Percentiles rank a stretch among this genome's conserved stretches.
These are phyloP conservation scores for Daldinia concentrica DNA, from an alignment of 495 filamentous ascomycete genomes.

Conservation along the genomic window DNA sequence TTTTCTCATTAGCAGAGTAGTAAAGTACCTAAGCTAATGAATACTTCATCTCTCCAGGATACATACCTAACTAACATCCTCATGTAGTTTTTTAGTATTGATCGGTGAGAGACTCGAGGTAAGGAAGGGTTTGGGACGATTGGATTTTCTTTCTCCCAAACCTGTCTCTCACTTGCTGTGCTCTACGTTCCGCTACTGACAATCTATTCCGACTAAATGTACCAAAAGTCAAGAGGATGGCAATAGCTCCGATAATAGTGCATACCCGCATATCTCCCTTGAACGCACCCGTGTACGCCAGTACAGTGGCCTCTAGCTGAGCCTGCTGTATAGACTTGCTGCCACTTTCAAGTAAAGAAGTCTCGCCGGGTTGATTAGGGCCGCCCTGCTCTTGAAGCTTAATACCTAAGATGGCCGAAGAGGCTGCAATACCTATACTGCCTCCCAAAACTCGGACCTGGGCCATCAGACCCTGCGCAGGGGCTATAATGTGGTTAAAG, in stretches of 20 bases:
- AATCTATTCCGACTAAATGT: conserved; percentile 45
- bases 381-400: conserved; percentile 37
- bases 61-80: not conserved
- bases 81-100: not conserved
- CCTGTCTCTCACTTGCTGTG: conserved; percentile 30
- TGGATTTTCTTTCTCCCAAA: conserved; percentile 11
- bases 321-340: not conserved
- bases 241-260: conserved; percentile 48
- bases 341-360: conserved; percentile 35
- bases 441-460: conserved; percentile 63
- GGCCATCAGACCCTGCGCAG: conserved; percentile 61
- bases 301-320: conserved; percentile 35
- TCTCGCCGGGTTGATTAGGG: conserved; percentile 32
- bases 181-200: conserved; percentile 35
- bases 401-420: conserved; percentile 55
- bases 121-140: conserved; percentile 1
- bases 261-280: conserved; percentile 52
- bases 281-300: conserved; percentile 52
- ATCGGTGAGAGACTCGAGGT: not conserved
- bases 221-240: conserved; percentile 43
- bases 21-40: no score
- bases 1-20: not conserved
- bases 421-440: conserved; percentile 62
- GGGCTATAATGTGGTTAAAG: conserved; percentile 45
- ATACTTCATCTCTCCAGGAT: not conserved